phyloP scores from a whole-genome alignment of 352 stramenopile species.

The Aphanomyces invadans region DNA sequence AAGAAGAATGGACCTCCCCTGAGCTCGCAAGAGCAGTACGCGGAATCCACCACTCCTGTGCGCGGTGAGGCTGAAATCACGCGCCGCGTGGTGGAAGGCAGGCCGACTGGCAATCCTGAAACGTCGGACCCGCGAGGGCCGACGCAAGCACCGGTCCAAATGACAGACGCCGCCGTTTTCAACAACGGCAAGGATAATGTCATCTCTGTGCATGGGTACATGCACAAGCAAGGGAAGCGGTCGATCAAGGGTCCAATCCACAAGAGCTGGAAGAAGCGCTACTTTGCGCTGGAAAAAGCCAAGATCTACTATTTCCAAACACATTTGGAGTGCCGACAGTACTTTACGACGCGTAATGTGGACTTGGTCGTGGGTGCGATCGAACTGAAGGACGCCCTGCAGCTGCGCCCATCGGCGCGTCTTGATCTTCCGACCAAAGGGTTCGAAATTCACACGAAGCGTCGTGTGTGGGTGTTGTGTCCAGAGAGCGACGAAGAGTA shows the following conservation, averaged over 20 bases:
- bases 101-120: background rate
- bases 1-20: background rate
- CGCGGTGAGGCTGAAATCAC: background rate
- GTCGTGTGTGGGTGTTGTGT: slow-evolving; percentile 78
- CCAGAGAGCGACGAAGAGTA: slow-evolving; percentile 80
- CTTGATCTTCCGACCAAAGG: slow-evolving; percentile 75
- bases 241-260: slow-evolving; percentile 81
- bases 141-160: slow-evolving; percentile 4
- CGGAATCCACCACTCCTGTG: background rate
- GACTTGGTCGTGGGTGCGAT: slow-evolving; percentile 74
- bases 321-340: slow-evolving; percentile 77
- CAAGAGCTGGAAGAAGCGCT: slow-evolving; percentile 81
- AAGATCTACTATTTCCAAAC: slow-evolving; percentile 88
- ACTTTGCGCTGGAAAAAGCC: slow-evolving; percentile 79
- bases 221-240: slow-evolving; percentile 86
- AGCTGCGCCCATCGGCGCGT: slow-evolving; percentile 66
- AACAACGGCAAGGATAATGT: slow-evolving; percentile 27
- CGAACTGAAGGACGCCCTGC: slow-evolving; percentile 79
- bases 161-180: slow-evolving; percentile 2
- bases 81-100: slow-evolving; percentile 7
- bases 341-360: slow-evolving; percentile 77
- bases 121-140: background rate
- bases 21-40: slow-evolving; percentile 14
- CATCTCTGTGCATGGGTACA: slow-evolving; percentile 83
- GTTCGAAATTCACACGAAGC: slow-evolving; percentile 73